These are phyloP conservation scores for Solanum sparsipilum DNA, from an alignment of 257 asterid genomes.

Conservation along the genomic window DNA sequence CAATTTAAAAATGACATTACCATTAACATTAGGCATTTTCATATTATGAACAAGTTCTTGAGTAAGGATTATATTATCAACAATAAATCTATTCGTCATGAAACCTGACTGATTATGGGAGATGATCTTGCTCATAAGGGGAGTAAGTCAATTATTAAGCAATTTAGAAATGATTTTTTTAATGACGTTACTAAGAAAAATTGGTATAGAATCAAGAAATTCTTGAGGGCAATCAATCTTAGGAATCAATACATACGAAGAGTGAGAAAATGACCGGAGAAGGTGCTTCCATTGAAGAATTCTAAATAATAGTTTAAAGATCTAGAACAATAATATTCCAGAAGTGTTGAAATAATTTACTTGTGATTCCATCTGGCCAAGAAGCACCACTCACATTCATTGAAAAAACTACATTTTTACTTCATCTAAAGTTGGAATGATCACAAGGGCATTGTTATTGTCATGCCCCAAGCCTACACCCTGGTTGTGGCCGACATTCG, in stretches of 20 bases:
- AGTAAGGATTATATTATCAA: neutral
- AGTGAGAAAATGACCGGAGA: neutral
- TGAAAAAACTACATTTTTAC: too few relatives aligned
- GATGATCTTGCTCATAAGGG: neutral
- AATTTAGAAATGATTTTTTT: neutral
- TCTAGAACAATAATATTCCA: neutral
- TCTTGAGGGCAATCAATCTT: neutral
- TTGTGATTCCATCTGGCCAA: neutral
- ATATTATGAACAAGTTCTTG: neutral
- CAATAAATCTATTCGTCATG: neutral
- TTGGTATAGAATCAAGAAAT: neutral
- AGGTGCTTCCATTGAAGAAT: neutral
- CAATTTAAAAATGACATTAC: neutral
- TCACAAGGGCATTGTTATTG: too few relatives aligned
- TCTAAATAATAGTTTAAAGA: neutral
- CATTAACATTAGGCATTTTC: neutral
- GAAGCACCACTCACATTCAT: neutral
- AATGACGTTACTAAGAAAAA: neutral
- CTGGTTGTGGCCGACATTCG: too few relatives aligned
- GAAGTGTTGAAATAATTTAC: too few relatives aligned
- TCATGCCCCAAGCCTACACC: too few relatives aligned
- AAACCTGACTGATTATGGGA: neutral
- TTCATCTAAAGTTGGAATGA: too few relatives aligned
- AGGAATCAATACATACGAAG: neutral
- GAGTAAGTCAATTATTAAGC: neutral